Conservation (phyloP, 2,329 filamentous ascomycete genomes). For the Pestalotiopsis sp. region DNA sequence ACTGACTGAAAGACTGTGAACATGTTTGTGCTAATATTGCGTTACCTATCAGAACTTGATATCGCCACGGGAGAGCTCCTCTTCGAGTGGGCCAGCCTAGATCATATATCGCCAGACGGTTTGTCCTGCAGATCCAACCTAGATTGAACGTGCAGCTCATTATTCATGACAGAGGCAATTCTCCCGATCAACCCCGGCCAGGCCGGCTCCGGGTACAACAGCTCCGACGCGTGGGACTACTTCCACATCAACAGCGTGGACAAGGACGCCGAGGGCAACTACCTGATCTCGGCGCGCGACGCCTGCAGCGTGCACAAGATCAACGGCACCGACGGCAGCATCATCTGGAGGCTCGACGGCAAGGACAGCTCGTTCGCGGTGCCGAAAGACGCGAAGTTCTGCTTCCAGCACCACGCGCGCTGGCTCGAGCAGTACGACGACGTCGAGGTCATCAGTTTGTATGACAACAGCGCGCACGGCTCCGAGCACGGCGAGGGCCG, state of each 20-base stretch:
- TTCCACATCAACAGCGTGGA: conserved; percentile 61
- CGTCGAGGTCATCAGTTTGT: conserved; percentile 54
- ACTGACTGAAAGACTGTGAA: neutral
- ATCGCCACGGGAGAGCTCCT: conserved; percentile 56
- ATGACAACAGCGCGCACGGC: conserved; percentile 53
- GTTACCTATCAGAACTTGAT: conserved; percentile 39
- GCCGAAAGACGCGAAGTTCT: conserved; percentile 41
- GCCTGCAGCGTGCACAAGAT: conserved; percentile 49
- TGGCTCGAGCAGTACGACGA: conserved; percentile 43
- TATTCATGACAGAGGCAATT: conserved; percentile 39
- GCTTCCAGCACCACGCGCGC: conserved; percentile 56
- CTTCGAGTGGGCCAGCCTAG: conserved; percentile 62
- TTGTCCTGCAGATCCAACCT: conserved; percentile 23
- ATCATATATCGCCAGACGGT: conserved; percentile 55
- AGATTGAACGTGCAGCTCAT: conserved; percentile 14
- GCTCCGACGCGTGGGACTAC: conserved; percentile 49
- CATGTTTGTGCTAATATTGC: neutral
- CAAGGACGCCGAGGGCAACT: conserved; percentile 52
- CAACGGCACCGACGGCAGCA: conserved; percentile 45
- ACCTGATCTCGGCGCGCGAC: conserved; percentile 56
- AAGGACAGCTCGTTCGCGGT: conserved; percentile 43
- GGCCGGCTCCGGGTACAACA: conserved; percentile 29
- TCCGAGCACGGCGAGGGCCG: conserved; percentile 39
- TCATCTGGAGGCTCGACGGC: conserved; percentile 58
- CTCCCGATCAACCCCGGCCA: conserved; percentile 49